These are phyloP conservation scores for Bacterosira constricta DNA, from an alignment of 108 stramenopile genomes.

Conservation along the genomic window DNA sequence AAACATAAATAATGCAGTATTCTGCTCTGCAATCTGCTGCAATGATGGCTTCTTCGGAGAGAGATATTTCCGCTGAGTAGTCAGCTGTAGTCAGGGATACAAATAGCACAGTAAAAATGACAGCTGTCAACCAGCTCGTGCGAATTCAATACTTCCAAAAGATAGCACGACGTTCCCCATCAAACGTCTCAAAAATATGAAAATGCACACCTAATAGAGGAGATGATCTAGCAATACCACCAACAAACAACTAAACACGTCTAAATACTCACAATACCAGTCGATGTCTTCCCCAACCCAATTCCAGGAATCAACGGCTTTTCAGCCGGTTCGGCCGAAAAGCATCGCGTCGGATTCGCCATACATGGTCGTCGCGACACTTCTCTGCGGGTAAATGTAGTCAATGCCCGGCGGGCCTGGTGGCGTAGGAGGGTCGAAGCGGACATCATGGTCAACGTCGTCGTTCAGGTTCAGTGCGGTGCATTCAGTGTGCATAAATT, in stretches of 20 bases:
- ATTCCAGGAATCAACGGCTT: conserved; percentile 68
- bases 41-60: too few relatives aligned
- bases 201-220: background rate
- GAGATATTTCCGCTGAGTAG: too few relatives aligned
- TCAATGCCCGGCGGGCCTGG: conserved; percentile 6
- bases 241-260: background rate
- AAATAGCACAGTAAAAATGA: background rate
- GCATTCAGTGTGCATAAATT: too few relatives aligned
- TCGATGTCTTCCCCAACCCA: conserved; percentile 88
- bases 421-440: conserved; percentile 30
- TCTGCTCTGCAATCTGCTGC: too few relatives aligned
- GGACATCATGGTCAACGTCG: conserved; percentile 49
- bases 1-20: too few relatives aligned
- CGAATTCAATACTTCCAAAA: too few relatives aligned
- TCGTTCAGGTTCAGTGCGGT: too few relatives aligned
- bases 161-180: too few relatives aligned
- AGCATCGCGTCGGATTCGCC: background rate
- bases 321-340: conserved; percentile 35
- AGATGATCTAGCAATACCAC: background rate
- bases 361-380: background rate
- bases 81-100: too few relatives aligned
- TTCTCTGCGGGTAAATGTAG: background rate
- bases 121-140: background rate
- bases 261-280: conserved; percentile 77
- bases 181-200: too few relatives aligned